These are phyloP conservation scores for Nakazawaea sp. DNA, from an alignment of 805 yeast species.

Conservation along the genomic window DNA sequence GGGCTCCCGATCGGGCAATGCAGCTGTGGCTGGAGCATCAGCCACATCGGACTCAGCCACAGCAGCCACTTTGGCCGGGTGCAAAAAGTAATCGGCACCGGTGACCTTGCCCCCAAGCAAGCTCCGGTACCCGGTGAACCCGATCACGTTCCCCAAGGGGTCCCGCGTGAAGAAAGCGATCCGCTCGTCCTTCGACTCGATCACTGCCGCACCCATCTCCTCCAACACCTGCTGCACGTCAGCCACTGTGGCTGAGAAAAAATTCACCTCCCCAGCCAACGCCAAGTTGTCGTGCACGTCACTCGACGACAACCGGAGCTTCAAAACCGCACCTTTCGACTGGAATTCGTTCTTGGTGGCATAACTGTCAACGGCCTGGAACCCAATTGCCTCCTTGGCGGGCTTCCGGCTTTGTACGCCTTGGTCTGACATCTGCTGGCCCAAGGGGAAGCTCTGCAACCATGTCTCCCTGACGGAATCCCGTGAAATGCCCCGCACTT, in stretches of 20 bases:
- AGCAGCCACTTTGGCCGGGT: constrained; percentile 14
- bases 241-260: constrained; percentile 33
- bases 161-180: constrained; percentile 37
- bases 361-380: constrained; percentile 3
- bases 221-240: constrained; percentile 14
- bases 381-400: constrained; percentile 23
- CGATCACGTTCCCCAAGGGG: constrained; percentile 59
- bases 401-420: constrained; percentile 18
- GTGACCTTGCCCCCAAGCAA: constrained; percentile 19
- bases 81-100: constrained; percentile 28
- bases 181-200: constrained; percentile 9
- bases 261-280: constrained; percentile 29
- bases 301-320: constrained; percentile 34
- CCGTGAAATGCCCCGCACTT: constrained; percentile 47
- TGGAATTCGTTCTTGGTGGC: constrained; percentile 20
- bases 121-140: constrained; percentile 42
- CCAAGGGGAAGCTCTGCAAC: constrained; percentile 61
- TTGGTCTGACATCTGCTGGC: constrained; percentile 12
- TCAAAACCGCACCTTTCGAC: constrained; percentile 39
- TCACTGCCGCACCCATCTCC: constrained; percentile 14
- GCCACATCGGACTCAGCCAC: constrained; percentile 16
- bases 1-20: background rate
- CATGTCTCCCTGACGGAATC: constrained; percentile 68
- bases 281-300: constrained; percentile 27
- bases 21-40: background rate